phyloP scores from a whole-genome alignment of 495 filamentous ascomycete species.

The Platismatia glauca region DNA sequence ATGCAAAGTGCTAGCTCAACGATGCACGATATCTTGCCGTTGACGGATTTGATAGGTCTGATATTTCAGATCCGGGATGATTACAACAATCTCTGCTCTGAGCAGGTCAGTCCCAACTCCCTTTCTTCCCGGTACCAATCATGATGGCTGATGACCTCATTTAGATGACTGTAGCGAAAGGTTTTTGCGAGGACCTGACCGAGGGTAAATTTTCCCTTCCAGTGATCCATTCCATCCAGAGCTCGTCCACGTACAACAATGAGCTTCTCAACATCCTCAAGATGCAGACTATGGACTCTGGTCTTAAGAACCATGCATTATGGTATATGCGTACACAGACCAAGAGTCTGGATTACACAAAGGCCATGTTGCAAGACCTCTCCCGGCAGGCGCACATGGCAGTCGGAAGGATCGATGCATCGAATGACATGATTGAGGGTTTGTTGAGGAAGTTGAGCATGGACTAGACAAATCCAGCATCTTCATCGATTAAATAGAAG shows the following conservation, averaged over 20 bases:
- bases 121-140: not conserved
- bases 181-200: constrained; percentile 48
- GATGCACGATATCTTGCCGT: constrained; percentile 6
- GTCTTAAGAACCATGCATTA: constrained; percentile 15
- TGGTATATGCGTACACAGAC: constrained; percentile 14
- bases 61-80: constrained; percentile 19
- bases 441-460: not conserved
- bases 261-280: constrained; percentile 20
- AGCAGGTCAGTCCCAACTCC: constrained; percentile 10
- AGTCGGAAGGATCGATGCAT: not conserved
- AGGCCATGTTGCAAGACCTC: constrained; percentile 2
- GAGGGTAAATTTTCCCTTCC: constrained; percentile 52
- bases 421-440: not conserved
- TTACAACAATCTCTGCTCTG: constrained; percentile 12
- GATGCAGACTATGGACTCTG: constrained; percentile 1
- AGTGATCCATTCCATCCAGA: constrained; percentile 26
- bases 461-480: no score
- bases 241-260: constrained; percentile 13
- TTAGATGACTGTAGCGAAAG: constrained; percentile 42
- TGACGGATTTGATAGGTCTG: constrained; percentile 8
- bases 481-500: no score
- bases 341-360: constrained; percentile 14
- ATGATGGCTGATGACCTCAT: not conserved
- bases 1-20: constrained; percentile 7
- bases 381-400: not conserved